These are phyloP conservation scores for Paramecium caudatum DNA, from an alignment of 73 alveolate genomes.

Conservation along the genomic window DNA sequence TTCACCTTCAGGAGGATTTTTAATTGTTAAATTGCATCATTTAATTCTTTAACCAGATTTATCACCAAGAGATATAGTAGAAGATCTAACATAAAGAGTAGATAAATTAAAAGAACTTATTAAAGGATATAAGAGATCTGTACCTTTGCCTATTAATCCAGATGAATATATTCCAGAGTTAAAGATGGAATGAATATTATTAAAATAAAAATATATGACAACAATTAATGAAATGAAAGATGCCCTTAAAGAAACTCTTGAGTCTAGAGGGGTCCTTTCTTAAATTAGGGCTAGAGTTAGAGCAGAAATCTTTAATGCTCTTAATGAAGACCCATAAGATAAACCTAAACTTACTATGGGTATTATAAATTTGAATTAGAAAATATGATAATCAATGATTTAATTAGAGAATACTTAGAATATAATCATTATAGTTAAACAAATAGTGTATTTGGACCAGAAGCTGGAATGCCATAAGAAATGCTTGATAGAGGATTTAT, in stretches of 20 bases:
- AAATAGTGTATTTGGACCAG: slow-evolving; percentile 90
- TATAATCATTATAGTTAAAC: slow-evolving; percentile 92
- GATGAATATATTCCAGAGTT: slow-evolving; percentile 34
- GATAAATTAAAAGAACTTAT: neutral
- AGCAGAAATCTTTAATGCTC: slow-evolving; percentile 94
- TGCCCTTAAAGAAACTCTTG: slow-evolving; percentile 96
- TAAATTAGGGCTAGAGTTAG: slow-evolving; percentile 95
- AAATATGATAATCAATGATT: slow-evolving; percentile 94
- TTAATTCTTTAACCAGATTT: neutral
- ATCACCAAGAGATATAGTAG: slow-evolving; percentile 13
- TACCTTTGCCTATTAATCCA: slow-evolving; percentile 41
- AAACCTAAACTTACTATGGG: slow-evolving; percentile 89
- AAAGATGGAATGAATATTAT: too few relatives aligned
- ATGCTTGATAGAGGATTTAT: slow-evolving; percentile 92
- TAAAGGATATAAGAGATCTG: slow-evolving; percentile 32
- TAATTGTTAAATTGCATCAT: slow-evolving; percentile 23
- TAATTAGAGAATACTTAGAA: slow-evolving; percentile 96
- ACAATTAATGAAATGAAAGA: slow-evolving; percentile 93
- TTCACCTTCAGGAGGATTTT: slow-evolving; percentile 21
- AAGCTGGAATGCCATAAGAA: slow-evolving; percentile 95
- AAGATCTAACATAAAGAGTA: neutral
- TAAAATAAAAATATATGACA: too few relatives aligned
- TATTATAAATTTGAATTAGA: slow-evolving; percentile 79
- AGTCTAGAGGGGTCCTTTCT: slow-evolving; percentile 91
- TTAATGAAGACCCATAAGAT: slow-evolving; percentile 88